Evolutionary conservation across 140 eudicot species (phyloP).

Genomic region (Senecio squalidus): DNA sequence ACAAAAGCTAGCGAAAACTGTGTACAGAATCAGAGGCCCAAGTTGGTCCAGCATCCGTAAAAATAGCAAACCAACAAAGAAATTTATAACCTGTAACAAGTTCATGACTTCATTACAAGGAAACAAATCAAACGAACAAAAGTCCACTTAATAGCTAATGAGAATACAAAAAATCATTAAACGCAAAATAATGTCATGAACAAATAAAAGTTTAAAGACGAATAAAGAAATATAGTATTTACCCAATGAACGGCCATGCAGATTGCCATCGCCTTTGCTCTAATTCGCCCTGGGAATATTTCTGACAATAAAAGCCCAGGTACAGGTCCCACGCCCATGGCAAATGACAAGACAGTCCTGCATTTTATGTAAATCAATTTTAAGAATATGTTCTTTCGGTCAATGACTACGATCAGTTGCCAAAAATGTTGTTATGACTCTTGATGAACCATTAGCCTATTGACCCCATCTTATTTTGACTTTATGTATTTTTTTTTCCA

Average conservation of each 20-base stretch:
- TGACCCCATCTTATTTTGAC: neutral
- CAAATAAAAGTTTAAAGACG: neutral
- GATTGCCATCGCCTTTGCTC: constrained; percentile 89
- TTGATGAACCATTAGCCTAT: neutral
- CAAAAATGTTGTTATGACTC: neutral
- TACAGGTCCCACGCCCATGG: constrained; percentile 89
- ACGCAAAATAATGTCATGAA: too few relatives aligned
- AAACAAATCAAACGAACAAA: constrained; percentile 2
- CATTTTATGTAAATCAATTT: constrained; percentile 1
- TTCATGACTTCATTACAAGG: neutral
- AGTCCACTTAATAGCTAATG: too few relatives aligned
- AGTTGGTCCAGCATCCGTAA: constrained; percentile 70
- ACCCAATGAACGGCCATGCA: constrained; percentile 98
- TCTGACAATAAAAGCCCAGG: constrained; percentile 86
- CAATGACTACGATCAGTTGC: constrained; percentile 7
- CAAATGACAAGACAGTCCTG: constrained; percentile 76
- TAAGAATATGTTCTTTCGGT: neutral
- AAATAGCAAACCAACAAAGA: constrained; percentile 72
- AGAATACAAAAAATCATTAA: too few relatives aligned
- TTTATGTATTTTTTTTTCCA: neutral
- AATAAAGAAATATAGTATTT: constrained; percentile 15
- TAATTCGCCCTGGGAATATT: constrained; percentile 69
- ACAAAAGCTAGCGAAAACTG: constrained; percentile 64
- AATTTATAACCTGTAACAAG: constrained; percentile 68
- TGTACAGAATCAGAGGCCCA: constrained; percentile 63